Evolutionary conservation across 345 rosid species (phyloP), one percentile per base, ranked within the genome.

Genomic region (Noccaea bulbosa): DNA sequence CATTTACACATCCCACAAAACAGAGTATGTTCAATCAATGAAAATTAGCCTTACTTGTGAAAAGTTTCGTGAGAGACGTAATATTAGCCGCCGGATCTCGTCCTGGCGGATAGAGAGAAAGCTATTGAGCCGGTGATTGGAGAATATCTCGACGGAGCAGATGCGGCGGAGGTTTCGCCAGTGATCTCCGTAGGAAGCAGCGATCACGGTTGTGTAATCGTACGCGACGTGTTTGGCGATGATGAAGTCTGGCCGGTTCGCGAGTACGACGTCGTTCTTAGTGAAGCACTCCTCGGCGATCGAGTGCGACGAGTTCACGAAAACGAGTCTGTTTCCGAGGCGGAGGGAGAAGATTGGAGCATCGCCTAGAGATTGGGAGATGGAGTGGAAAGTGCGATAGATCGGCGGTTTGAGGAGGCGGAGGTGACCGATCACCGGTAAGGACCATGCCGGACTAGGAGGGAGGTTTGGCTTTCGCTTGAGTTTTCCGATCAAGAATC

Each of bases 131-230:
- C 84, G 83, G 63, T 56, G 64, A 0, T 72, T 22, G 0, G 87
- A 80, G 67, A 87, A 77, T 43, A 87, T 68, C 40, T 84, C 86
- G 2, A 75, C 5, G 9, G 84, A 50, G 27, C 69, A 11, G 20
- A 83, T 81, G 24, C 84, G 83, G 16, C 87, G 87, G 8, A 81
- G 86, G 71, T 87, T 87, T 24, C 92, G 77, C 92, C 92, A 87
- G 52, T 81, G 84, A 43, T 81, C 81, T 0, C 89, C 89, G 22
- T 87, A 85, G 0, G 85, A 44, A 17, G 86, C 64, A 5, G 35
- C 5, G 5, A 39, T 57, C 9, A 83, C 3, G 15, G 82, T 75
- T 62, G 85, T 73, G 67, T 69, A 32, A 62, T 79, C 73, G 62
- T 83, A 85, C 33, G 60, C 80, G 0, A 83, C 30, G 51, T 80